These are phyloP conservation scores for Exserohilum rostratum DNA, from an alignment of 2,329 filamentous ascomycete genomes.

Conservation along the genomic window DNA sequence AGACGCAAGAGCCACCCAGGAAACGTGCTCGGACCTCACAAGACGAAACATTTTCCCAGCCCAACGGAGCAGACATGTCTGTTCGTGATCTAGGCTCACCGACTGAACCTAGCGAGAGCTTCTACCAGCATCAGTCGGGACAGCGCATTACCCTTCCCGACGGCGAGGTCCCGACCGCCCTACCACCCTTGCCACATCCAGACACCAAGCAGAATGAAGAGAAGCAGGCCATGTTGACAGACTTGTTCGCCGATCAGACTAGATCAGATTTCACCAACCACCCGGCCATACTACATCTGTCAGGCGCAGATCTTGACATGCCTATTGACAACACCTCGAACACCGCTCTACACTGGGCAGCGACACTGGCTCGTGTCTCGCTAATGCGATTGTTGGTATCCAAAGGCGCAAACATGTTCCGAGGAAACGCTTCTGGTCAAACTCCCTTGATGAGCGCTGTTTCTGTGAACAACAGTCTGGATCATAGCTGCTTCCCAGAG, in stretches of 20 bases:
- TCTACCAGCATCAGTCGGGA: conserved; percentile 55
- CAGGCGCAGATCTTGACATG: conserved; percentile 82
- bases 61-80: conserved; percentile 59
- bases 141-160: conserved; percentile 54
- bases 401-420: conserved; percentile 83
- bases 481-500: conserved; percentile 87
- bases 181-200: conserved; percentile 68
- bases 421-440: conserved; percentile 88
- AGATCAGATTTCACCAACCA: conserved; percentile 74
- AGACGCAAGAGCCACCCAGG: conserved; percentile 75
- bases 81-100: conserved; percentile 69
- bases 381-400: conserved; percentile 81
- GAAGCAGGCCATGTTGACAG: conserved; percentile 84
- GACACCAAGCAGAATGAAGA: conserved; percentile 70
- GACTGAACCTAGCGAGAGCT: conserved; percentile 81
- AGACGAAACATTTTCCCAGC: conserved; percentile 49
- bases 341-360: conserved; percentile 94
- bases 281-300: conserved; percentile 76
- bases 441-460: conserved; percentile 93
- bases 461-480: conserved; percentile 90
- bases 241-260: conserved; percentile 62
- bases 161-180: conserved; percentile 63
- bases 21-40: conserved; percentile 69
- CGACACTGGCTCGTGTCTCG: conserved; percentile 84
- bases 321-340: conserved; percentile 89